phyloP scores from a whole-genome alignment of 2,329 filamentous ascomycete species.

The Fusarium sp. region DNA sequence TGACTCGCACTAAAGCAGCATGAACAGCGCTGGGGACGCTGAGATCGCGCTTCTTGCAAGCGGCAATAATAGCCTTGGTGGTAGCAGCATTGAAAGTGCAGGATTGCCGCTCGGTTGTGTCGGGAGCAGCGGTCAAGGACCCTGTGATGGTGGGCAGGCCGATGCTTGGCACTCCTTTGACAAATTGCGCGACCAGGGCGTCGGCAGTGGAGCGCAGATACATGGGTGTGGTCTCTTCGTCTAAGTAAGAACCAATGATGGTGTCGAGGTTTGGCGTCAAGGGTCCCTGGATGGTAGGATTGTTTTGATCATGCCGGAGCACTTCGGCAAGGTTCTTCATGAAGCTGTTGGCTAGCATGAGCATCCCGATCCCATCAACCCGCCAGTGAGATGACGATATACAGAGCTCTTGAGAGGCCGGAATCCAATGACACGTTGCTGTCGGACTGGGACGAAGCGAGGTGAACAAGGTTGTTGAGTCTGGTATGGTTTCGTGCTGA shows the following conservation, averaged over 20 bases:
- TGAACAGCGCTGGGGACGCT: conserved; percentile 47
- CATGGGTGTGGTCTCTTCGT: conserved; percentile 40
- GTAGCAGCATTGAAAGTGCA: not conserved
- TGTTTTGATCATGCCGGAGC: conserved; percentile 16
- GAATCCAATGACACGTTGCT: conserved; percentile 23
- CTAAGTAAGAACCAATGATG: conserved; percentile 30
- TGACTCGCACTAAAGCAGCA: conserved; percentile 42
- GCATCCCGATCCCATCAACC: conserved; percentile 42
- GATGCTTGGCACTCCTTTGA: not conserved
- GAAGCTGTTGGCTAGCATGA: conserved; percentile 40
- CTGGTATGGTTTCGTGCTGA: not conserved
- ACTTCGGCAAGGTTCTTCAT: conserved; percentile 38
- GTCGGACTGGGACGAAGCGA: not conserved
- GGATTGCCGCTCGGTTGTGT: not conserved
- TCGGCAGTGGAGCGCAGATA: not conserved
- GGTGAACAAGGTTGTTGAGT: not conserved
- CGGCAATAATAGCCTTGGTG: not conserved
- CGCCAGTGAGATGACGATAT: conserved; percentile 44
- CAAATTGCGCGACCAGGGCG: not conserved
- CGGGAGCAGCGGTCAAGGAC: not conserved
- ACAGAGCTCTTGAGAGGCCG: conserved; percentile 9
- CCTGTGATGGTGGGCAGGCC: not conserved
- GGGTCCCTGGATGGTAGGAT: conserved; percentile 32
- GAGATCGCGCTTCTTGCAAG: conserved; percentile 14
- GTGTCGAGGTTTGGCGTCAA: conserved; percentile 46